These are phyloP conservation scores for Ophiostoma angusticollis DNA, from an alignment of 2,329 filamentous ascomycete genomes.

Conservation along the genomic window DNA sequence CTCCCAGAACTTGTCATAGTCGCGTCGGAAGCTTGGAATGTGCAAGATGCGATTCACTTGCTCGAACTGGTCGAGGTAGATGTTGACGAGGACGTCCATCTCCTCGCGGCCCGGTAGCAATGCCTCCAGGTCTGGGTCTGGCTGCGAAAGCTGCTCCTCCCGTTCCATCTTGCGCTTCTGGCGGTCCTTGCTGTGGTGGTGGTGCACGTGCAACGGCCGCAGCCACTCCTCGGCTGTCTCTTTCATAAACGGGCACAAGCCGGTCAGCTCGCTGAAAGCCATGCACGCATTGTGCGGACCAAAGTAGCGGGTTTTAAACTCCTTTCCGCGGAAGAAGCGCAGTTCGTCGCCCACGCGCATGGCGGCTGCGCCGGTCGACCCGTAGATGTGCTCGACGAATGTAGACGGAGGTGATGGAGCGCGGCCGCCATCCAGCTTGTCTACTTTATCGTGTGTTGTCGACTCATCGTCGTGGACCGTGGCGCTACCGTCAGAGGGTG, in stretches of 20 bases:
- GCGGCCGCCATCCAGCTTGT: conserved; percentile 10
- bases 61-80: conserved; percentile 27
- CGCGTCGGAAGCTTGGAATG: conserved; percentile 42
- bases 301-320: conserved; percentile 47
- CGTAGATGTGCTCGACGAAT: conserved; percentile 20
- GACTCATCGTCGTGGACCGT: conserved; percentile 15
- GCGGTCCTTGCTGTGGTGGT: conserved; percentile 42
- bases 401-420: conserved; percentile 13
- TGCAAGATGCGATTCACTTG: conserved; percentile 38
- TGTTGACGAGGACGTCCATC: conserved; percentile 21
- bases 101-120: conserved; percentile 26
- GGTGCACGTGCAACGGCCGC: conserved; percentile 41
- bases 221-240: conserved; percentile 51
- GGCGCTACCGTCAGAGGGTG: conserved; percentile 16
- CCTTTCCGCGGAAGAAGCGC: conserved; percentile 44
- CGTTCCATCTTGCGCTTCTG: conserved; percentile 39
- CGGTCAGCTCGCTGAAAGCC: conserved; percentile 45
- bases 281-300: conserved; percentile 48
- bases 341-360: conserved; percentile 29
- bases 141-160: conserved; percentile 34
- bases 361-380: conserved; percentile 27
- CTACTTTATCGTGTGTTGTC: conserved; percentile 13
- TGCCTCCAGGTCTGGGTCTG: conserved; percentile 36
- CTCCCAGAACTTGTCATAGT: conserved; percentile 44
- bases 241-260: conserved; percentile 47